Evolutionary conservation across 2,329 filamentous ascomycete genomes (phyloP), one percentile per base, ranked within the genome.

Genomic region (Laburnicola sp.): DNA sequence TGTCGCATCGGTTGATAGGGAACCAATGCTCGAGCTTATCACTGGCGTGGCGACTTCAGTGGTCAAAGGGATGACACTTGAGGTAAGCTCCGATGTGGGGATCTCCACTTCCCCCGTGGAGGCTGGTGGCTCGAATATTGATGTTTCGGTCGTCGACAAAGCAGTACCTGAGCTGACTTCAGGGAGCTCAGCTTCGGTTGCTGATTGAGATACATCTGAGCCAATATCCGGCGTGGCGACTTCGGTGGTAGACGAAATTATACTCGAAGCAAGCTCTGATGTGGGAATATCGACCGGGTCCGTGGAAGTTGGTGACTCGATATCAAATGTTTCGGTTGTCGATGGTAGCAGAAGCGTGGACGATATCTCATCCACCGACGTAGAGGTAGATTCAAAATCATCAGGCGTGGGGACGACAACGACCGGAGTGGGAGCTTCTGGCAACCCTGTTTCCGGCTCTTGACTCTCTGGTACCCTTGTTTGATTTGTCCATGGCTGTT

Each of bases 401-500:
- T 50, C 40, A n/a, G 46, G 23, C 25, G 48, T 46, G 22, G 48
- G 10, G 9, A 51, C 26, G 27, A 46, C 22, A 9, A 51, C 42
- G 26, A 45, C 40, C 10, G 48, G 26, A 35, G 36, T 46, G 4
- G 42, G 11, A 2, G 42, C 27, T 36, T 42, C 31, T 7, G 48
- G 28, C 25, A 46, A 28, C 26, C 22, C 48, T 26, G 41, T 11
- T 35, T 46, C 37, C 30, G 48, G 32, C 51, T 54, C 51, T 50
- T 54, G 51, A 40, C 27, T 34, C 32, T 45, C 51, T 45, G 44
- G 43, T 43, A 40, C 11, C 32, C 30, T 48, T 10, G 48, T 50
- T 28, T 45, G 38, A 28, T 50, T 54, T 28, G 36, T 28, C 51
- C 45, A 48, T 37, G 47, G 35, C 32, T 54, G 38, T 41, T 54